Evolutionary conservation across 192 early-diverging fungal species (phyloP), one percentile per base, ranked within the genome.

Genomic region (Pilobolus umbonatus): DNA sequence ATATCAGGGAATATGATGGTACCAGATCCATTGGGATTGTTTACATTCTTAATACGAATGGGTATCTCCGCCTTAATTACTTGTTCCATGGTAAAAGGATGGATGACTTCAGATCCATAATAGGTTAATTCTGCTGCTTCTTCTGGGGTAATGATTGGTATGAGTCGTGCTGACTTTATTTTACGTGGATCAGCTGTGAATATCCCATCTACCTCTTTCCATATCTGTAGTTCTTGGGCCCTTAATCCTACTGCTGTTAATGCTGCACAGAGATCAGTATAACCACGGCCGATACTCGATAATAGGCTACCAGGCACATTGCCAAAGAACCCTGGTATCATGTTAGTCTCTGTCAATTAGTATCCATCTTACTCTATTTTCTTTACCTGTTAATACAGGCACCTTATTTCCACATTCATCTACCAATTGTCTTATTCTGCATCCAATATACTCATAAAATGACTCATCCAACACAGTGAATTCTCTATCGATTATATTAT

Each of bases 161-260:
- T 81, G 36, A 92, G 73, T 7, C 84, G 80, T 9, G 93, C 93
- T 11, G 73, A 65, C 8, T 81, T 81, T 11, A 87, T 91, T 60
- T 96, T 96, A 30, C 93, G 86, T n/a, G 93, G 93, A 61, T 96
- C 93, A 0, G 92, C 93, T 0, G 92, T 96, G 63, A 96, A 96
- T 47, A 96, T 96, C 32, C 93, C 93, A 60, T 96, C 93, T 3
- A 96, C 93, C 59, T 96, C 93, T 73, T 96, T 96, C 90, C 90
- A 96, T n/a, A 96, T 87, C 64, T 96, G 93, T 39, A 96, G 76
- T 64, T 96, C 93, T 11, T 80, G 69, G 4, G 92, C 91, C 17
- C 76, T 61, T 11, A 91, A 61, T 3, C 80, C 93, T 10, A 94
- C 93, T 1, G 93, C 88, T 36, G 87, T 74, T 46, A 96, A 79